phyloP scores from a whole-genome alignment of 768 basidiomycete genomes.

The Kwoniella sp. region DNA sequence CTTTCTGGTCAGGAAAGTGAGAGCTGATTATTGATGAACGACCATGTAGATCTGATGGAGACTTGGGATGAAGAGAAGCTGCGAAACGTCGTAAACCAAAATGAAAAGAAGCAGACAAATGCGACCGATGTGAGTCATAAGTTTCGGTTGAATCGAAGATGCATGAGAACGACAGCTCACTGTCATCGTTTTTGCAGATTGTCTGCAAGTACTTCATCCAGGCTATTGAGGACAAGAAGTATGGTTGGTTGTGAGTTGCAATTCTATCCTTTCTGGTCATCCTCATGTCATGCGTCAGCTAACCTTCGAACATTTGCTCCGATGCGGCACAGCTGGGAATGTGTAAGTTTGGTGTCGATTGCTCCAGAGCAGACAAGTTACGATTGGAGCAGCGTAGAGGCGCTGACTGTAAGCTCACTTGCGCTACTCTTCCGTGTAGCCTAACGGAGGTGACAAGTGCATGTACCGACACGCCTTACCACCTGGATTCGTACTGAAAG shows the following conservation, averaged over 20 bases:
- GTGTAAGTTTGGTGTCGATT: slow-evolving; percentile 51
- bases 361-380: too few relatives aligned
- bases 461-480: slow-evolving; percentile 94
- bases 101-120: slow-evolving; percentile 83
- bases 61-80: slow-evolving; percentile 96
- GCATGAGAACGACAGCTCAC: not conserved
- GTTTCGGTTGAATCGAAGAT: not conserved
- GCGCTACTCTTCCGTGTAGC: slow-evolving; percentile 17
- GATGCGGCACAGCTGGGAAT: slow-evolving; percentile 53
- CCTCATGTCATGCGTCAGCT: not conserved
- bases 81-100: slow-evolving; percentile 70
- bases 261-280: not conserved
- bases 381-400: too few relatives aligned
- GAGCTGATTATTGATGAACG: slow-evolving; percentile 5
- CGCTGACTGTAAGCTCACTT: not conserved
- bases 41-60: slow-evolving; percentile 85
- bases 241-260: slow-evolving; percentile 58
- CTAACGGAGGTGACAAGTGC: slow-evolving; percentile 65
- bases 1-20: too few relatives aligned
- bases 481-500: slow-evolving; percentile 92
- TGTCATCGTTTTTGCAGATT: slow-evolving; percentile 63
- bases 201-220: slow-evolving; percentile 98
- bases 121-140: slow-evolving; percentile 74
- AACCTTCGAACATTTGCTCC: not conserved
- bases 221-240: slow-evolving; percentile 90